phyloP scores from a whole-genome alignment of 352 stramenopile genomes.

The Phytophthora crassamura region DNA sequence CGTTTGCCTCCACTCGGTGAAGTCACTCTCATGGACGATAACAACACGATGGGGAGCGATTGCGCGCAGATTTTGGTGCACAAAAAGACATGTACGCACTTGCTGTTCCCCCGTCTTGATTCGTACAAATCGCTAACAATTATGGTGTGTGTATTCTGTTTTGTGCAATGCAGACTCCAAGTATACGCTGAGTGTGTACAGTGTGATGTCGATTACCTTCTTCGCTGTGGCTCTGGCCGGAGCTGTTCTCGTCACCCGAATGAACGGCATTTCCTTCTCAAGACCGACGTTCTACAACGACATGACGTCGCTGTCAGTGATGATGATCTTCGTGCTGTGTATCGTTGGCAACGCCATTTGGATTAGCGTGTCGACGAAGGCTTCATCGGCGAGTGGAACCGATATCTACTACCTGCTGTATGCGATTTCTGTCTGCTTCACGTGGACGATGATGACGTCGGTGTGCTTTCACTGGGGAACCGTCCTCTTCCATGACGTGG shows the following conservation, averaged over 20 bases:
- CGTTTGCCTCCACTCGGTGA: slow-evolving; percentile 60
- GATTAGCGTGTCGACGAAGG: slow-evolving; percentile 75
- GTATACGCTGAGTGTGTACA: slow-evolving; percentile 84
- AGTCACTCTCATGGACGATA: slow-evolving; percentile 67
- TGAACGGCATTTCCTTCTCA: slow-evolving; percentile 88
- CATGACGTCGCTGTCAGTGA: slow-evolving; percentile 80
- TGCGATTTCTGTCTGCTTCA: slow-evolving; percentile 72
- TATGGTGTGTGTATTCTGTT: neutral
- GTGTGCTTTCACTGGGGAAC: slow-evolving; percentile 88
- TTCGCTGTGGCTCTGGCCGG: slow-evolving; percentile 79
- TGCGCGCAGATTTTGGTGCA: slow-evolving; percentile 77
- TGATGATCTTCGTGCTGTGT: slow-evolving; percentile 74
- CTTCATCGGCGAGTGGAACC: slow-evolving; percentile 46
- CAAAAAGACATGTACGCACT: slow-evolving; percentile 61
- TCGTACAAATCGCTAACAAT: slow-evolving; percentile 17
- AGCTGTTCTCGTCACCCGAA: slow-evolving; percentile 80
- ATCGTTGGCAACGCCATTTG: slow-evolving; percentile 86
- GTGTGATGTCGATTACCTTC: slow-evolving; percentile 87
- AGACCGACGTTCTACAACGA: slow-evolving; percentile 84
- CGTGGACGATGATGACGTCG: slow-evolving; percentile 89
- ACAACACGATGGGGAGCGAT: slow-evolving; percentile 60
- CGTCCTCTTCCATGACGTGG: slow-evolving; percentile 74
- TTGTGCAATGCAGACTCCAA: slow-evolving; percentile 47
- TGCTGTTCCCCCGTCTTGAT: neutral
- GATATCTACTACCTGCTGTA: slow-evolving; percentile 82